Evolutionary conservation across 768 basidiomycete genomes (phyloP), one percentile per base, ranked within the genome.

Genomic region (Russula sp.): DNA sequence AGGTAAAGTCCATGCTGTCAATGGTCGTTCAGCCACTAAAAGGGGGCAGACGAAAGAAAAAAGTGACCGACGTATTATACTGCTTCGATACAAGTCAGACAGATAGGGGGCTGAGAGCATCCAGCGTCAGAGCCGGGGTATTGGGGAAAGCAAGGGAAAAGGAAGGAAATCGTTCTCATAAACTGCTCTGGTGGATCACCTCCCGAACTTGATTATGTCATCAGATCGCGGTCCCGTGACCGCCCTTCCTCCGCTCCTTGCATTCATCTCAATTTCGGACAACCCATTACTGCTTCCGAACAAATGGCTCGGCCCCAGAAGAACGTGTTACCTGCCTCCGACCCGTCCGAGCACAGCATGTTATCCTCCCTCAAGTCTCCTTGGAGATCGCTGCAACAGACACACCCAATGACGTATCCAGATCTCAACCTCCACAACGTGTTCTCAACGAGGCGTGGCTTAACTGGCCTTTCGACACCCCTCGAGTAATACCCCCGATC

Each of bases 1-100:
- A 86, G 20, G 77, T 81, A 57, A 66, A 70, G 51, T 74, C 72
- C 74, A 74, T 75, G 5, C 59, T 66, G 35, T 20, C 14, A 45
- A 34, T 9, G n/a, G n/a, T 7, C 14, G 48, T 38, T 41, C 4
- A 25, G 43, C 22, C 35, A 59, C 7, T 34, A 55, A 34, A 42
- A 11, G 7, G 25, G 51, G 34, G 47, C 38, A n/a, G 5, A 16
- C 13, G 14, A 42, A 38, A 14, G 20, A 14, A 14, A 14, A 22
- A 46, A n/a, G 7, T 29, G 6, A 39, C 51, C 8, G 20, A 63
- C 56, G 39, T 59, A 54, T 55, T 55, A 59, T 59, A 59, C 29
- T 6, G 41, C 25, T 20, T 36, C 32, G 57, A 50, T 36, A 18
- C 11, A 43, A 22, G 43, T 39, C 5, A 38, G 45, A 52, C 49